Conservation (phyloP, 495 filamentous ascomycete genomes). For the Xylaria sp. region DNA sequence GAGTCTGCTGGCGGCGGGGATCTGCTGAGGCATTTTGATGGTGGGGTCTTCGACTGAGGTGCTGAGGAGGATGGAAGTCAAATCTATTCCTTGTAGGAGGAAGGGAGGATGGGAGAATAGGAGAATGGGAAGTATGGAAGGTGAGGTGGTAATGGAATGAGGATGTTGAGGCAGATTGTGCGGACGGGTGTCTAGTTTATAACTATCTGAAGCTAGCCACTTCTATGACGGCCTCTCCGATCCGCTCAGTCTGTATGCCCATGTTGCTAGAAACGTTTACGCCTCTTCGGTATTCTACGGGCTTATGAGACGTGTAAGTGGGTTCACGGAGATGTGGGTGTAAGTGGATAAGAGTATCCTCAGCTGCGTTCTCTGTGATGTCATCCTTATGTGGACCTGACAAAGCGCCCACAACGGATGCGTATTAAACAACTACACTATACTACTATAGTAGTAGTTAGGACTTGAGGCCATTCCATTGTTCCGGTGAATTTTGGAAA, state of each 20-base stretch:
- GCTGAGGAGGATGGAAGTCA: not conserved
- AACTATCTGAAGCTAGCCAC: not conserved
- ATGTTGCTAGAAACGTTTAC: not conserved
- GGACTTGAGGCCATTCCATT: not conserved
- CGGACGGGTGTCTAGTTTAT: slow-evolving; percentile 8
- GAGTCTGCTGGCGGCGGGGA: slow-evolving; percentile 44
- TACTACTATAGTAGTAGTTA: slow-evolving; percentile 3
- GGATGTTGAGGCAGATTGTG: too few relatives aligned
- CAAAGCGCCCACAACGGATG: slow-evolving; percentile 6
- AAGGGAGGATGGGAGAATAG: not conserved
- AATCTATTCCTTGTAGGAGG: not conserved
- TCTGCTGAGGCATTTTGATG: slow-evolving; percentile 42
- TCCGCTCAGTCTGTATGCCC: not conserved
- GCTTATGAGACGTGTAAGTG: not conserved
- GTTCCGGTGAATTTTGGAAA: not conserved
- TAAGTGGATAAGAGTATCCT: slow-evolving; percentile 14
- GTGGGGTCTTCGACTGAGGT: not conserved
- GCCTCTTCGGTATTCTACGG: slow-evolving; percentile 18
- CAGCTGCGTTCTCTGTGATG: slow-evolving; percentile 23
- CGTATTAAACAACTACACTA: not conserved
- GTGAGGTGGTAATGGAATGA: not conserved
- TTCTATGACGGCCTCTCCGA: not conserved
- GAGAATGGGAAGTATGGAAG: too few relatives aligned
- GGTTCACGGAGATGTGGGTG: slow-evolving; percentile 17
- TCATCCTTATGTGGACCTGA: slow-evolving; percentile 21